Percentiles rank a stretch among this genome's conserved stretches.
Evolutionary conservation across 2,329 filamentous ascomycete genomes (phyloP).

Genomic region (Neurospora sp.): DNA sequence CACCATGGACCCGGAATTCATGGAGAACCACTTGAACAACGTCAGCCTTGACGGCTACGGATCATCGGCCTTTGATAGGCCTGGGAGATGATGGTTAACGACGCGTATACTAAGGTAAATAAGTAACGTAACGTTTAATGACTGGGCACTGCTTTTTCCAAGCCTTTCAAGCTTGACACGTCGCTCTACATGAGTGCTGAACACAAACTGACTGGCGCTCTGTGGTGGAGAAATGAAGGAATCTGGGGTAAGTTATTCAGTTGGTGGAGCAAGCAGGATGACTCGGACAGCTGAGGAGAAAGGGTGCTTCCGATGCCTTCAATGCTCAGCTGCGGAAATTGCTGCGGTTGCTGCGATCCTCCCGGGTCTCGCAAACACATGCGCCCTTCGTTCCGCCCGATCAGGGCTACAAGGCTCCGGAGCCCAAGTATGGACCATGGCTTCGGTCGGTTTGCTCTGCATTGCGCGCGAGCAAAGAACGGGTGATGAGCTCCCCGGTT

Average conservation of each 20-base stretch:
- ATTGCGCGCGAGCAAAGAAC: too few species aligned
- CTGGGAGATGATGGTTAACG: conserved; percentile 14
- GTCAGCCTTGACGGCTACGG: conserved; percentile 24
- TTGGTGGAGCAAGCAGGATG: background rate
- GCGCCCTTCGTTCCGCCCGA: conserved; percentile 51
- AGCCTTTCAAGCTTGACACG: conserved; percentile 44
- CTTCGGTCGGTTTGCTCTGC: too few species aligned
- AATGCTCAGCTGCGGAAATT: conserved; percentile 28
- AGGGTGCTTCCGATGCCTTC: too few species aligned
- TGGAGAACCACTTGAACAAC: conserved; percentile 31
- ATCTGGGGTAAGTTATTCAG: background rate
- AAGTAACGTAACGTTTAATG: conserved; percentile 44
- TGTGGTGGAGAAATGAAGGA: background rate
- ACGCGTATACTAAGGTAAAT: too few species aligned
- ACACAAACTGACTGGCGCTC: background rate
- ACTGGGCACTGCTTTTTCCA: conserved; percentile 32
- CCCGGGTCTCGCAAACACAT: conserved; percentile 46
- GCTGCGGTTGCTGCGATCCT: conserved; percentile 42
- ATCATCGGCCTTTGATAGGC: conserved; percentile 11
- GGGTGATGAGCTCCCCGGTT: too few species aligned
- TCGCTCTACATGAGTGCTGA: conserved; percentile 29
- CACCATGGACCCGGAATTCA: conserved; percentile 36
- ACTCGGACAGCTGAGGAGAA: too few species aligned
- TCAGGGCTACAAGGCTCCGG: conserved; percentile 50
- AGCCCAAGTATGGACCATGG: too few species aligned